Conservation (phyloP, 2,329 filamentous ascomycete genomes). For the Colletotrichum higginsianum region DNA sequence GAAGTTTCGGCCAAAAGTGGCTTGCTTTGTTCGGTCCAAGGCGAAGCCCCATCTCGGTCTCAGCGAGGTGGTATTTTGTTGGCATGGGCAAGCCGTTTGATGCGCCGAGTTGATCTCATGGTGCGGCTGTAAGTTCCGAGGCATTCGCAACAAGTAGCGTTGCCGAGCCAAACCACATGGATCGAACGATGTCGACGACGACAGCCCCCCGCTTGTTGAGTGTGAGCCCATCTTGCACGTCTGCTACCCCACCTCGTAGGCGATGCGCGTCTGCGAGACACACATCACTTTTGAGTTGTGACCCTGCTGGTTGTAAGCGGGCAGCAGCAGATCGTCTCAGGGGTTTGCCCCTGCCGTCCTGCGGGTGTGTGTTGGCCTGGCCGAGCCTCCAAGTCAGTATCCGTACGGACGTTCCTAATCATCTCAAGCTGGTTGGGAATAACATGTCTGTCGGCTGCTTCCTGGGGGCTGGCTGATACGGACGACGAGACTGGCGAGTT, state of each 20-base stretch:
- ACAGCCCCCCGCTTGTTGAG: not conserved
- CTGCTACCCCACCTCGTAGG: conserved; percentile 16
- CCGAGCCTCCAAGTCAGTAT: not conserved
- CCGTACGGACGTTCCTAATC: not conserved
- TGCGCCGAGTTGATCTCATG: not conserved
- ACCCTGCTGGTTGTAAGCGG: conserved; percentile 33
- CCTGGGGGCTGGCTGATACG: conserved; percentile 1
- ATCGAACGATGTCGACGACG: conserved; percentile 25
- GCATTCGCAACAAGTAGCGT: not conserved
- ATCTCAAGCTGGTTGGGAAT: conserved; percentile 10
- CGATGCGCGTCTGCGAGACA: conserved; percentile 25
- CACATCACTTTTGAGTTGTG: conserved; percentile 1
- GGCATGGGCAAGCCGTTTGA: not conserved
- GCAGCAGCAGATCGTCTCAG: conserved; percentile 36
- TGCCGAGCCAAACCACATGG: conserved; percentile 4
- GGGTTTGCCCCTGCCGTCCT: conserved; percentile 30
- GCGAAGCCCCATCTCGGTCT: not conserved
- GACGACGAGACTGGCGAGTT: not conserved
- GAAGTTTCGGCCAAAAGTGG: conserved; percentile 22
- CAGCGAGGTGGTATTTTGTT: not conserved
- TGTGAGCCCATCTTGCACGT: conserved; percentile 19
- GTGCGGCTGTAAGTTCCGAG: not conserved
- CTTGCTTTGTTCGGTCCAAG: conserved; percentile 21
- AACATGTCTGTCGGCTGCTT: too few species aligned
- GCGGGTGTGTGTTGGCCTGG: conserved; percentile 12